These are phyloP conservation scores for Russula vinacea DNA, from an alignment of 768 basidiomycete genomes.

Conservation along the genomic window DNA sequence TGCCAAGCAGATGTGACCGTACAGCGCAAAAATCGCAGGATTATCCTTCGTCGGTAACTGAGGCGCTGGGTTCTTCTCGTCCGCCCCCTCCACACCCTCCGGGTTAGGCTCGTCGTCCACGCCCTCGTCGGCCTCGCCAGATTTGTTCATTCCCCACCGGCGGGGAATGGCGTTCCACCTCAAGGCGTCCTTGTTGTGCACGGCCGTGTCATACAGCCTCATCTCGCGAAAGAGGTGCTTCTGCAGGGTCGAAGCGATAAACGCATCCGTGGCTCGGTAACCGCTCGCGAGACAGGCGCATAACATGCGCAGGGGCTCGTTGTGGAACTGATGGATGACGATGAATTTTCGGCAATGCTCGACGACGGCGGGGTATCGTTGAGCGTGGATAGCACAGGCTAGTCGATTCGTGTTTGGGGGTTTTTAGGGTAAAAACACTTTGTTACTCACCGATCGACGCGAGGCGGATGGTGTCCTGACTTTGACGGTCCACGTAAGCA, in stretches of 20 bases:
- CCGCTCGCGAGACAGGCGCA: conserved; percentile 72
- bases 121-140: conserved; percentile 41
- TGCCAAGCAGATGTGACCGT: conserved; percentile 80
- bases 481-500: conserved; percentile 58
- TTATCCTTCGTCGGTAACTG: conserved; percentile 66
- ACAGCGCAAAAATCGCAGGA: conserved; percentile 65
- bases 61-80: conserved; percentile 35
- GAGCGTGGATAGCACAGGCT: conserved; percentile 72
- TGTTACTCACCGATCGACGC: conserved; percentile 65
- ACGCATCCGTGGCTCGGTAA: conserved; percentile 61
- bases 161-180: conserved; percentile 60
- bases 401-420: conserved; percentile 1
- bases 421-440: neutral
- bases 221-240: conserved; percentile 84
- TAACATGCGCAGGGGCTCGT: conserved; percentile 78
- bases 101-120: conserved; percentile 42
- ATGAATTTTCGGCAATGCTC: conserved; percentile 78
- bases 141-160: conserved; percentile 53
- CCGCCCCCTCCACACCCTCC: conserved; percentile 25
- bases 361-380: conserved; percentile 56
- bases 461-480: conserved; percentile 70
- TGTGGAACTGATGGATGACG: conserved; percentile 76
- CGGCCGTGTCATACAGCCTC: conserved; percentile 61
- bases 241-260: conserved; percentile 74
- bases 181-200: conserved; percentile 56